Base-by-base conservation (phyloP, 495 filamentous ascomycete genomes). In the Talaromyces trachyspermus region DNA sequence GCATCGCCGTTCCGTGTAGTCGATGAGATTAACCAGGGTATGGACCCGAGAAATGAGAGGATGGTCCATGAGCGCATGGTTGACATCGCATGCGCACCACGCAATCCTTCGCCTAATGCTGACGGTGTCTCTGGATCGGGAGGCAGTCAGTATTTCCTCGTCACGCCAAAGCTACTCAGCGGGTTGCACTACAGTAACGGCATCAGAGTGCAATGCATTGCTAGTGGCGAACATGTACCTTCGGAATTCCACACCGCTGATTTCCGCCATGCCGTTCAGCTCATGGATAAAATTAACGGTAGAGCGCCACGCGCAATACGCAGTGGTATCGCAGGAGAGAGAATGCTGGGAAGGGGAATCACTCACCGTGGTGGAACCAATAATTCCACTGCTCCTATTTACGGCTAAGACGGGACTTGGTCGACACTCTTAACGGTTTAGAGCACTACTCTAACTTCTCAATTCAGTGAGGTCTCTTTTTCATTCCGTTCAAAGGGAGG, bases 11-110 rank as follows among this genome's bases (percentile, higher is more conserved):
- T 99, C 82, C 89, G 92, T 45, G 92, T 97, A 32, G 92, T 99
- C 46, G 92, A 98, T 68, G 92, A 98, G 66, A 98, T 98, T 70
- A 98, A 98, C 57, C 92, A 98, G 70, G 92, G 92, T 50, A 98
- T 98, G 92, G 92, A 98, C 65, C 91, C 94, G 18, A 80, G 94
- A 36, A 98, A 98, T 65, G 92, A 98, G 69, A 81, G 92, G 35
- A 89, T 96, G 76, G 94, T 97, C 10, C 92, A 99, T 65, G 87
- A 88, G 56, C 84, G 94, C 43, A 88, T 99, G 83, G 89, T 96
- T 2, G 88, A 90, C 58, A 92, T 95, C 60, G 90, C 90, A 35
- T 95, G 90, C 54, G 72, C 59, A 9, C 89, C 90, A 30, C 95
- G 89, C 54, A 70, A 57, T 8, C 53, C 60, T 12, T 54, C 50